Evolutionary conservation across 805 yeast genomes (phyloP).

Genomic region (Schwanniomyces sp.): DNA sequence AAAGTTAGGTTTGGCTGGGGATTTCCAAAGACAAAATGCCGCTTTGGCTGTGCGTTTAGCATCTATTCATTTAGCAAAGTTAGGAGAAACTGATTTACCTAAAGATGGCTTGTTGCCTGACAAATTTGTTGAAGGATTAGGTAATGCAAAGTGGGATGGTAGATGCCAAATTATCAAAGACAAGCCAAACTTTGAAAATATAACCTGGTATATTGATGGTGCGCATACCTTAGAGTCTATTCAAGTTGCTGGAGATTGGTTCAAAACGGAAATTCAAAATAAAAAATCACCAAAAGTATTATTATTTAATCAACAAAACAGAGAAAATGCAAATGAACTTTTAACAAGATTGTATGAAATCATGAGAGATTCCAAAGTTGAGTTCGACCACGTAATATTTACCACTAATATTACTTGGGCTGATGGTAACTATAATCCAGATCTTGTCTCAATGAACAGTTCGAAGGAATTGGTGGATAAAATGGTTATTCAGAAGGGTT

Average conservation of each 20-base stretch:
- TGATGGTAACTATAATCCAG: constrained; percentile 74
- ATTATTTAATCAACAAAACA: constrained; percentile 90
- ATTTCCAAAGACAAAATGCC: constrained; percentile 83
- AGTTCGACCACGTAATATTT: constrained; percentile 77
- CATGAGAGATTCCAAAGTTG: constrained; percentile 37
- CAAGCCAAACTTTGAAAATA: constrained; percentile 34
- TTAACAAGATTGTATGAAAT: constrained; percentile 51
- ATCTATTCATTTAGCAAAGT: constrained; percentile 51
- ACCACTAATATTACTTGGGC: constrained; percentile 93
- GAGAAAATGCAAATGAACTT: constrained; percentile 71
- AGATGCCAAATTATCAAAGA: constrained; percentile 75
- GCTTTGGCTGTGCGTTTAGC: constrained; percentile 80
- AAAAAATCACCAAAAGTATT: constrained; percentile 43
- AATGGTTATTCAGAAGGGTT: constrained; percentile 74
- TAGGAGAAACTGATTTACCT: constrained; percentile 38
- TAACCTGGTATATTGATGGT: constrained; percentile 90
- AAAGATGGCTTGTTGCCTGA: constrained; percentile 41
- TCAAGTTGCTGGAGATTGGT: constrained; percentile 83
- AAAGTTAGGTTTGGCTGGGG: constrained; percentile 75
- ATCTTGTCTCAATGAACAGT: constrained; percentile 82
- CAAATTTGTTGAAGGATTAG: constrained; percentile 58
- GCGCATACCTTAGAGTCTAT: constrained; percentile 94
- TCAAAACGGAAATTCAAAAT: constrained; percentile 25
- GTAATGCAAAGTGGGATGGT: constrained; percentile 86
- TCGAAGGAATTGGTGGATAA: constrained; percentile 76